Base-by-base conservation (phyloP, 73 alveolate species). In the Symbiodinium pilosum region DNA sequence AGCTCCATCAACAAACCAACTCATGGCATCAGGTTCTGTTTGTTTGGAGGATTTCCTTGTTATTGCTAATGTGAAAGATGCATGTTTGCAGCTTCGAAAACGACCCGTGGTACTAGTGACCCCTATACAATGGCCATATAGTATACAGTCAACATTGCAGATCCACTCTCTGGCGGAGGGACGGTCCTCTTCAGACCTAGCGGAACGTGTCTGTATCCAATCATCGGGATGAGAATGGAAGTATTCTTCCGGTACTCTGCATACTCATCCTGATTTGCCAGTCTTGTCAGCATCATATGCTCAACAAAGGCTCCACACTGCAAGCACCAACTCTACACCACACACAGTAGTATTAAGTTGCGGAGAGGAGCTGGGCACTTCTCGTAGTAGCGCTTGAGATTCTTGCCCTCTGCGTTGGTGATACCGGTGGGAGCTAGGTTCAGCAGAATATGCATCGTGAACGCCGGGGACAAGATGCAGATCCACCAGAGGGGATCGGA, bases 401-500 rank as follows among this genome's bases (percentile, higher is more conserved):
- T 91, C 88, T 69, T 68, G 30, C 97, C 97, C 81, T 91, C 97
- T 11, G 97, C 97, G 51, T 91, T 91, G 97, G 51, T 69, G 40
- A 91, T 69, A 41, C 97, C 97, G 1, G 97, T 91, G 30, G 97
- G 81, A 24, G 43, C 77, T 47, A 91, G 41, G 83, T 91, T 85
- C 34, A 91, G 88, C 77, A 91, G 77, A 68, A 91, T 91, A 21
- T 36, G 85, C 97, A 91, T 91, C 51, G 97, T 91, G 97, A 91
- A 91, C 1, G 52, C 11, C 5, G 97, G 97, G 9, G 97, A 91
- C 77, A 91, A 32, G 75, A 69, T 42, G 68, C 97, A 91, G 34
- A 54, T 38, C 97, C 97, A 91, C 97, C 97, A 91, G n/a, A 91
- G 97, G 51, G 97, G 97, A 43, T 91, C 97, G 43, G 26, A 32